Evolutionary conservation across 2,329 filamentous ascomycete species (phyloP), one percentile per base, ranked within the genome.

Genomic region (Penicillium sclerotigenum): DNA sequence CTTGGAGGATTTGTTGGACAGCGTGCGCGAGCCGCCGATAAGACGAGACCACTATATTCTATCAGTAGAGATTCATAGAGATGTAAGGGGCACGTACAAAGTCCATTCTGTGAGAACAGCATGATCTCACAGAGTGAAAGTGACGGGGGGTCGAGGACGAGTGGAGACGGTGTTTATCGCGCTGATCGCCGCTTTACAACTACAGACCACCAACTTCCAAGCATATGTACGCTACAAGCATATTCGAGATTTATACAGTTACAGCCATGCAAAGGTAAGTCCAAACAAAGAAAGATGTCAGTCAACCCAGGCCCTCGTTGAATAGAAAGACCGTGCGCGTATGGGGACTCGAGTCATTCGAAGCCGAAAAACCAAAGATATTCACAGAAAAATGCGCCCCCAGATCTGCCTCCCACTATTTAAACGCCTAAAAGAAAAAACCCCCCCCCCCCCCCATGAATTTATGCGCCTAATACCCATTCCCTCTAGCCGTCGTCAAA

Each of bases 31-130:
- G 65, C 83, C 82, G 69, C 83, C 83, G 62, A 87, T 80, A 65
- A 87, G 77, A 70, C 84, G 81, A 70, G 83, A 81, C 80, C 82
- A 85, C 83, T 85, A 63, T 40, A 24, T 33, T 18, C 2, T 14
- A 26, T 63, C 50, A 62, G 57, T 24, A 34, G 22, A 29, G 20
- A 31, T 46, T 46, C 24, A 37, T n/a, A 18, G 34, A 26, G 29
- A 38, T 31, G 38, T 26, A 42, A 41, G 18, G 26, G n/a, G 18
- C 47, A 72, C 76, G 43, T 71, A 79, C 77, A 71, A 78, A 76
- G 66, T 78, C 76, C 77, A 79, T 75, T 63, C 59, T 62, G 54
- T 49, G 52, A 51, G 28, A 16, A 61, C 67, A 63, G 68, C 71
- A 73, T 73, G 64, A 59, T 70, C 66, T 60, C 62, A 56, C 62